Base-by-base conservation (phyloP, 768 basidiomycete genomes). In the Cystobasidiopsis lactophilus region DNA sequence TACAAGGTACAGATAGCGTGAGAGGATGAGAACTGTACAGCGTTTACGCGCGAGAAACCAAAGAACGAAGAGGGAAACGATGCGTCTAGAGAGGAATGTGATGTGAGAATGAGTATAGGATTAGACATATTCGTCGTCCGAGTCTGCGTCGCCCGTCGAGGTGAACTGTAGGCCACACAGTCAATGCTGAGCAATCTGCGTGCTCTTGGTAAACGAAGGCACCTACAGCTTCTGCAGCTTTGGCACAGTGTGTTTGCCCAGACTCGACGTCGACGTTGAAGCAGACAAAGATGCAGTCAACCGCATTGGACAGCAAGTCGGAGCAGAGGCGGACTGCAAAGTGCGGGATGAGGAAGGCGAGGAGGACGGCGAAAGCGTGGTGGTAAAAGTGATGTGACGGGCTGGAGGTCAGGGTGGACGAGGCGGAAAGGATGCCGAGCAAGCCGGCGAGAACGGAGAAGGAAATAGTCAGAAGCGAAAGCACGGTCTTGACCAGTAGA, bases 391-490 rank as follows among this genome's bases (percentile, higher is more conserved):
- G 45, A n/a, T n/a, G n/a, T n/a, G n/a, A n/a, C n/a, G n/a, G n/a
- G n/a, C n/a, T n/a, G n/a, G n/a, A n/a, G 33, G 33, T 35, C 9
- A 35, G 9, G 33, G 33, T 7, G 14, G 45, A 27, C 14, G 45
- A 47, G 29, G 45, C 45, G 45, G 30, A 47, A 47, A 47, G 45
- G 29, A 47, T 47, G 45, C 45, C 45, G 4, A 47, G 45, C 16
- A 47, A 16, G 45, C 45, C 45, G 29, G 45, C 45, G 29, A 47
- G 45, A 26, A 29, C 16, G 23, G 45, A 47, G 45, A 47, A 47
- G 14, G 45, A 27, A 7, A 47, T 18, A 13, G 45, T 47, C 14
- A 47, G n/a, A n/a, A 47, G 45, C 24, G 45, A 47, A 10, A 47
- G 45, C 4, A 47, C 14, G 4, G 29, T 23, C 45, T 47, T 47